phyloP scores from a whole-genome alignment of 768 basidiomycete species.

The Lactarius hatsudake region DNA sequence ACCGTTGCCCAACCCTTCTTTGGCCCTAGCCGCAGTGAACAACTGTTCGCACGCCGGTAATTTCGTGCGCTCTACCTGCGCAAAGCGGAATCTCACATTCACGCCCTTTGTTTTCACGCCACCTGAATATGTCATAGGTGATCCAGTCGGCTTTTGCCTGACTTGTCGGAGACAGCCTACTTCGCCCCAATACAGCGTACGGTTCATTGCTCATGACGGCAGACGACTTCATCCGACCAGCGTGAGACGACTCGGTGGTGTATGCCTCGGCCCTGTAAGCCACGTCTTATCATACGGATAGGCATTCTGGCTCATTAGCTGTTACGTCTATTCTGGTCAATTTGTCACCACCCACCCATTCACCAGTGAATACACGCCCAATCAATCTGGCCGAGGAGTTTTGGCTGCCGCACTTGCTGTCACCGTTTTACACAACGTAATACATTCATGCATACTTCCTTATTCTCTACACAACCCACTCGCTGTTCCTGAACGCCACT shows the following conservation, averaged over 20 bases:
- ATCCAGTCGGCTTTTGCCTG: constrained; percentile 46
- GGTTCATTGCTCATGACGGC: constrained; percentile 53
- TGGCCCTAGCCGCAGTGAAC: constrained; percentile 49
- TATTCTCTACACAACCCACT: too few relatives aligned
- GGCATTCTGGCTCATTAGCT: too few relatives aligned
- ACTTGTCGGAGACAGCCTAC: constrained; percentile 37
- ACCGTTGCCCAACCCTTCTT: constrained; percentile 51
- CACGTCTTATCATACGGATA: too few relatives aligned
- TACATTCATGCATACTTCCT: too few relatives aligned
- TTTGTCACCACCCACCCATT: too few relatives aligned
- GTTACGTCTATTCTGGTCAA: too few relatives aligned
- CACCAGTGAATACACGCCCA: too few relatives aligned
- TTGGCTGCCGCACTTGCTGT: too few relatives aligned
- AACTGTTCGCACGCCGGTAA: constrained; percentile 55
- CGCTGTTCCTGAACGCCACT: too few relatives aligned
- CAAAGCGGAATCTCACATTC: constrained; percentile 48
- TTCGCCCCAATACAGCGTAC: constrained; percentile 36
- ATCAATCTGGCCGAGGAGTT: too few relatives aligned
- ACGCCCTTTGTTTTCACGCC: constrained; percentile 40
- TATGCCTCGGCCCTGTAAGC: constrained; percentile 47
- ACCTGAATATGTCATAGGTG: constrained; percentile 49
- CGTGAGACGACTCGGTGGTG: constrained; percentile 46
- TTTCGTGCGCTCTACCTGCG: constrained; percentile 48
- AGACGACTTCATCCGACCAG: constrained; percentile 52
- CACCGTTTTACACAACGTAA: too few relatives aligned